Evolutionary conservation across 148 eudicot genomes (phyloP), one percentile per base, ranked within the genome.

Genomic region (Cornus controversa): DNA sequence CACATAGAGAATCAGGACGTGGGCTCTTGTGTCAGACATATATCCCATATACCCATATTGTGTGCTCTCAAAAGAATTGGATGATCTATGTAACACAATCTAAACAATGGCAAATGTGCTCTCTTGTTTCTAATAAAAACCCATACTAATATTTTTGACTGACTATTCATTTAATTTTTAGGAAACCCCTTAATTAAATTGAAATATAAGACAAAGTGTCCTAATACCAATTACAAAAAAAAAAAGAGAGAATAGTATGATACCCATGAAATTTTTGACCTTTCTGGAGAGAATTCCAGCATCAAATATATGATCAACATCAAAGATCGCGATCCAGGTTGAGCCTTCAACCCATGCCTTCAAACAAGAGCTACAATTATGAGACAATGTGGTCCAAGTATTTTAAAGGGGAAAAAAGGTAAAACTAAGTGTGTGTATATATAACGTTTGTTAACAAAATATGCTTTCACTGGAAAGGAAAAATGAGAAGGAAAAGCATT

Each of bases 281-380:
- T 89, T 91, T 84, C 78, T 89, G 57, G 99, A 90, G 67, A 93
- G 78, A 66, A 84, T 47, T 62, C 97, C 97, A 70, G 78, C 70
- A 78, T 93, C 97, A 70, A 91, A 37, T 58, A 67, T 69, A 47
- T 65, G 81, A 73, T 96, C 97, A 78, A 80, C 90, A 63, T 96
- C 94, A 78, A 96, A 96, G 57, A 96, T 88, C 2, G 99, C 97
- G 82, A 93, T 86, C 98, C 97, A 91, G 28, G 88, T 82, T 62
- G 99, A 93, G 23, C 92, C 94, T 86, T 93, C 91, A 69, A 91
- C 98, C 94, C 99, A 88, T 84, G 99, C 98, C 99, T 96, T 40
- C 78, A 84, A 82, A 69, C 42, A 84, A 69, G 66, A 69, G 70
- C 11, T 23, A 24, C 8, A 47, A 40, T 18, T 60, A 28, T 28